Base-by-base conservation (phyloP, 1,284 basidiomycete genomes). In the Ustilago hordei region DNA sequence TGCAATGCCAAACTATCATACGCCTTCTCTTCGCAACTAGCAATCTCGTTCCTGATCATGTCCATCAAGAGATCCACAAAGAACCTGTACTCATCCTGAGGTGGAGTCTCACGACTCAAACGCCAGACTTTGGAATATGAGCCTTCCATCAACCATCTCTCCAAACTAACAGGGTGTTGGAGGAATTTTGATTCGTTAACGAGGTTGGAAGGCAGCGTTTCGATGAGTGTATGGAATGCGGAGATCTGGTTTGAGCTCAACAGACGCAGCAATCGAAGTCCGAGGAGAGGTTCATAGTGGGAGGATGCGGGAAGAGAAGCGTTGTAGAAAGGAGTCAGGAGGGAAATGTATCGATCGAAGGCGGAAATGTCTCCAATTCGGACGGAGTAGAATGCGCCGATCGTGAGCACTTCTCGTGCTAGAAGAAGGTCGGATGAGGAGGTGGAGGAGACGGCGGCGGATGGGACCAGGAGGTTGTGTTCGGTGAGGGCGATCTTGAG, bases 71-170 rank as follows among this genome's bases (percentile, higher is more conserved):
- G 92, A 83, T 95, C 92, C 15, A 95, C 91, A 84, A 96, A 96
- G 88, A 92, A 93, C 80, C 91, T 92, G 88, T 95, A 95, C 86
- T 96, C 95, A 70, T 93, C 92, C 39, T 78, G 76, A 1, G 85
- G 73, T 28, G 78, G 94, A 81, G 95, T 91, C 76, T 93, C 92
- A 78, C 95, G 90, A 31, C 61, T 64, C 48, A 95, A 95, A 78
- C 93, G 91, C 94, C 96, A 99, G 4, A 99, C 95, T 87, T 98
- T 97, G 87, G 93, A 95, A 87, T 99, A 99, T 83, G 92, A 93
- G 41, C 96, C 96, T 86, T 99, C 97, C 96, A 99, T 99, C 68
- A 99, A 89, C 94, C 95, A 98, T 57, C 94, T 90, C 87, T 99
- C 97, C 67, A 88, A 79, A 73, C 87, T 78, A 11, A 86, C 81